phyloP scores from a whole-genome alignment of 202 grass and related monocot genomes.

The Panicum hallii region DNA sequence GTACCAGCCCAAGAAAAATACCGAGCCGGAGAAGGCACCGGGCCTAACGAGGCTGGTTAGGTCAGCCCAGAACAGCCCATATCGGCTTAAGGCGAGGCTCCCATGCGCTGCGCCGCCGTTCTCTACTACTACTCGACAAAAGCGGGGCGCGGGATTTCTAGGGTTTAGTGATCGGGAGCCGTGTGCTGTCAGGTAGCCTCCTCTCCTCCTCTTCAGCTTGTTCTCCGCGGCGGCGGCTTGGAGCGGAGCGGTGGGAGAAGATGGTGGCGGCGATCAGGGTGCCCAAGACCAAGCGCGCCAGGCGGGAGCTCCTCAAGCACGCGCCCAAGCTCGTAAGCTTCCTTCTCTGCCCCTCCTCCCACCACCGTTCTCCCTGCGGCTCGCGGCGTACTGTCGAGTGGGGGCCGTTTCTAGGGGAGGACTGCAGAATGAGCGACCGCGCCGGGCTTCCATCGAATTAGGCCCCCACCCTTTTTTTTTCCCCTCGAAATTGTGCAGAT shows the following conservation, averaged over 20 bases:
- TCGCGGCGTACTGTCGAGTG: not conserved
- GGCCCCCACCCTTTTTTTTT: not conserved
- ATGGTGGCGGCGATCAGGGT: conserved; percentile 70
- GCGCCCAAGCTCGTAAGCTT: conserved; percentile 80
- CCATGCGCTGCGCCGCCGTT: not conserved
- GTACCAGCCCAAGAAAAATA: not conserved
- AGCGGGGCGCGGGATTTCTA: not conserved
- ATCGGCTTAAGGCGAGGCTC: not conserved
- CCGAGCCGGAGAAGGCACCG: not conserved
- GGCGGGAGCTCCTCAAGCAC: conserved; percentile 74
- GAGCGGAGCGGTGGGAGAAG: not conserved
- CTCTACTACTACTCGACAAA: not conserved
- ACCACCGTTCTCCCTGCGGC: not conserved
- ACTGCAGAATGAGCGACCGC: not conserved
- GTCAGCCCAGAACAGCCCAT: not conserved
- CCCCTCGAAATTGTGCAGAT: not conserved
- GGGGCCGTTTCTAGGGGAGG: not conserved
- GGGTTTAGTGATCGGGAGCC: not conserved
- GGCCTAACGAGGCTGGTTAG: not conserved
- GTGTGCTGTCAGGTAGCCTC: not conserved
- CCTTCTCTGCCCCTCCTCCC: not conserved
- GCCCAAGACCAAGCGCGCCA: conserved; percentile 67
- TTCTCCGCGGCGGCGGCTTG: not conserved
- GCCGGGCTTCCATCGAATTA: not conserved
- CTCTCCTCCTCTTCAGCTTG: too few relatives aligned